A percentile compares a stretch with the other conserved stretches of the same genome.
These are phyloP conservation scores for Tulasnella sp. DNA, from an alignment of 768 basidiomycete species.

Conservation along the genomic window DNA sequence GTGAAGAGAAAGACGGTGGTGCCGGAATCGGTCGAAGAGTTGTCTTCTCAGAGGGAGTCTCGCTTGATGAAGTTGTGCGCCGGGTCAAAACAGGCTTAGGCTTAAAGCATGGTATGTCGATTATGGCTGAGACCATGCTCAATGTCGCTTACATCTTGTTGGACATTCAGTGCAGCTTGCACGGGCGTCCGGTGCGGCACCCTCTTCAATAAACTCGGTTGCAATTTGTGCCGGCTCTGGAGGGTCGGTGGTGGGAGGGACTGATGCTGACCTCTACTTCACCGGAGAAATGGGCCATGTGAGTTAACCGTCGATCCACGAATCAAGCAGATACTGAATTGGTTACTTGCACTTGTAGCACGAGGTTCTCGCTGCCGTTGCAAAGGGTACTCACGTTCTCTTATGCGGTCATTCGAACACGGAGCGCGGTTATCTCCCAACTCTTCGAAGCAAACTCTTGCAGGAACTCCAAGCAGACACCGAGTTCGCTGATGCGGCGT, in stretches of 20 bases:
- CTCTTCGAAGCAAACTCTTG: slow-evolving; percentile 53
- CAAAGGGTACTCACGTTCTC: slow-evolving; percentile 65
- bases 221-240: slow-evolving; percentile 92
- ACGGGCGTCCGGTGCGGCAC: slow-evolving; percentile 26
- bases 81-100: slow-evolving; percentile 63
- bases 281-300: slow-evolving; percentile 93
- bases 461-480: slow-evolving; percentile 35
- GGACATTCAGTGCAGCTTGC: slow-evolving; percentile 19
- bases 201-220: slow-evolving; percentile 42
- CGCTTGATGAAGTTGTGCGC: slow-evolving; percentile 46
- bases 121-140: not conserved
- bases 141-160: not conserved
- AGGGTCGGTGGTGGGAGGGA: slow-evolving; percentile 57
- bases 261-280: slow-evolving; percentile 74
- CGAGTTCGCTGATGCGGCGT: slow-evolving; percentile 22
- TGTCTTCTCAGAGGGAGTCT: slow-evolving; percentile 43
- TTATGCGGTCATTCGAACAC: slow-evolving; percentile 94
- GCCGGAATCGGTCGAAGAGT: slow-evolving; percentile 59
- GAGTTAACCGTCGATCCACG: slow-evolving; percentile 16
- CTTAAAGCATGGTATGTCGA: slow-evolving; percentile 43
- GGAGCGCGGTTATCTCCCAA: slow-evolving; percentile 82
- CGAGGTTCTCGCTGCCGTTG: slow-evolving; percentile 72
- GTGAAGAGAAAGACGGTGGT: slow-evolving; percentile 20
- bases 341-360: slow-evolving; percentile 52
- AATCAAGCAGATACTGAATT: not conserved